Base-by-base conservation (phyloP, 805 yeast genomes). In the Nakazawaea holstii region DNA sequence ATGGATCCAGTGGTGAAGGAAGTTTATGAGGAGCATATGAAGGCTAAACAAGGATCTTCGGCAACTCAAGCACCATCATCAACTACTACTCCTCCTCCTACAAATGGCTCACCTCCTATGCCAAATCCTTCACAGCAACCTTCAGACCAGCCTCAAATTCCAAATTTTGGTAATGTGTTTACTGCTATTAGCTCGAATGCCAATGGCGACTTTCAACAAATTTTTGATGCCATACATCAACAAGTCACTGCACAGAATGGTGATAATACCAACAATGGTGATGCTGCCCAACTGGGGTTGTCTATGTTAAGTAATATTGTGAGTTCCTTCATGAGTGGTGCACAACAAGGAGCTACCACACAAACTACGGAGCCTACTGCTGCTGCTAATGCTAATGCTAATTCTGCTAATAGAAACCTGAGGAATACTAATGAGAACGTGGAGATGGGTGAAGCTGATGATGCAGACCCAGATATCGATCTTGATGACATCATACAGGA, bases 1-100 rank as follows among this genome's bases (percentile, higher is more conserved):
- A 43, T 61, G 20, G 30, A 30, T 24, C 36, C 41, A n/a, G n/a
- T 24, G 14, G 43, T 39, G 33, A 26, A 30, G 41, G 20, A 30
- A 30, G 17, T 43, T 29, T 35, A 11, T 15, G 29, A 24, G 5
- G 17, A 33, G 13, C 13, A 11, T 26, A 8, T 31, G 37, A 24
- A 20, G 5, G 5, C 24, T 20, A 20, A 20, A 20, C 24, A 20
- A 20, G 5, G 24, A 3, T 20, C 24, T 5, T 3, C 24, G 5
- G 5, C 24, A 20, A 20, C 24, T 20, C 24, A 20, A 3, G 24
- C 5, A 20, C 24, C 24, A 20, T 20, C 24, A 20, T 20, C 24
- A 20, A 20, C 24, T 20, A 20, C 24, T 20, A 3, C 24, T 20
- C 24, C 24, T 20, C 24, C 24, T 20, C 24, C 24, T 20, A 20